Percentiles rank a stretch among this genome's conserved stretches.
Evolutionary conservation across 2,329 filamentous ascomycete genomes (phyloP).

Genomic region (Helminthosporium solani): DNA sequence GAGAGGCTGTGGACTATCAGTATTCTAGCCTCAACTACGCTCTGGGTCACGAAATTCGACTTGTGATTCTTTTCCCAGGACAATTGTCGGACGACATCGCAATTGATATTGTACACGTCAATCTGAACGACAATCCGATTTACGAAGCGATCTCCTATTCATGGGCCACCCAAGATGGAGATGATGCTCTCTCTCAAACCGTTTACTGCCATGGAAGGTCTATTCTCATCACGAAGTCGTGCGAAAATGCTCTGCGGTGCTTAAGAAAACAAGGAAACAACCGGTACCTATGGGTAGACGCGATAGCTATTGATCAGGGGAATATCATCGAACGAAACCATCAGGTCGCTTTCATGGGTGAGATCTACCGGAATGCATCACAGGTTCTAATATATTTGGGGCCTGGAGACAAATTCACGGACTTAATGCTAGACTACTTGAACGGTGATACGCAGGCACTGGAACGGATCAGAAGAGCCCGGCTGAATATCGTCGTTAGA

Average conservation of each 20-base stretch:
- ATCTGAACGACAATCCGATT: slow-evolving; percentile 5
- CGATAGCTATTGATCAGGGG: slow-evolving; percentile 10
- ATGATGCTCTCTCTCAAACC: slow-evolving; percentile 4
- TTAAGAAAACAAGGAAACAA: background rate
- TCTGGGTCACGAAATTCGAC: slow-evolving; percentile 6
- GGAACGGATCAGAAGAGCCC: background rate
- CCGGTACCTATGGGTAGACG: slow-evolving; percentile 11
- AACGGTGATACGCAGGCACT: background rate
- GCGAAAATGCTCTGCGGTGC: slow-evolving; percentile 2
- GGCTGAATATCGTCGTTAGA: background rate
- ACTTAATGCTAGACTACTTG: slow-evolving; percentile 8
- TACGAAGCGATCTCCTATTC: slow-evolving; percentile 27
- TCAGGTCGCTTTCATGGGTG: slow-evolving; percentile 9
- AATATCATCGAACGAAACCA: slow-evolving; percentile 9
- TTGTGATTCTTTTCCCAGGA: slow-evolving; percentile 5
- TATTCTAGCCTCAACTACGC: slow-evolving; percentile 11
- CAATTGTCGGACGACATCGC: slow-evolving; percentile 1
- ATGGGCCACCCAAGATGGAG: slow-evolving; percentile 13
- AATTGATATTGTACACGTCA: slow-evolving; percentile 7
- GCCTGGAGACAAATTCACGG: background rate
- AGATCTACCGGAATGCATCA: slow-evolving; percentile 6
- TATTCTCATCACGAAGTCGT: slow-evolving; percentile 3
- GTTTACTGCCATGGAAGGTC: slow-evolving; percentile 5
- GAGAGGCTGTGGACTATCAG: slow-evolving; percentile 2
- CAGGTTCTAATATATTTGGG: slow-evolving; percentile 16